phyloP scores from a whole-genome alignment of 2,329 filamentous ascomycete species.

The Fusarium heterosporum region DNA sequence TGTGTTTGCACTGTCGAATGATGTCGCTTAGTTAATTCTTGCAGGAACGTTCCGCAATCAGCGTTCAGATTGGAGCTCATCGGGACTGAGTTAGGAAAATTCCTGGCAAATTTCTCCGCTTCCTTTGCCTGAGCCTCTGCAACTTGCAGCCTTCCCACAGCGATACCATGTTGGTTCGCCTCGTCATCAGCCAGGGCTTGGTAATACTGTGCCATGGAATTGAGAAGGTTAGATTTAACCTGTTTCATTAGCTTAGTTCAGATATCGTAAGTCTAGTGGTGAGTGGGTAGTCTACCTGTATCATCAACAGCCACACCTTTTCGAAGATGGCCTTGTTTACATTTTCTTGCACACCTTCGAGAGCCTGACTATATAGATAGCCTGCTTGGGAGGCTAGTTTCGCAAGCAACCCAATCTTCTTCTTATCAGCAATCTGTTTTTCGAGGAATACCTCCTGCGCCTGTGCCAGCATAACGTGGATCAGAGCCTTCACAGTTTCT shows the following conservation, averaged over 20 bases:
- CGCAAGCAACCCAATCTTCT: conserved; percentile 90
- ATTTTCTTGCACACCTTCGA: conserved; percentile 92
- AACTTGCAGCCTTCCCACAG: conserved; percentile 83
- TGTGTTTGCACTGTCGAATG: conserved; percentile 83
- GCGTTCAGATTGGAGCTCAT: conserved; percentile 84
- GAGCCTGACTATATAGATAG: conserved; percentile 86
- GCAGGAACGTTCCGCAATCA: conserved; percentile 78
- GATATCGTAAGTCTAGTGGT: background rate
- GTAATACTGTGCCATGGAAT: conserved; percentile 90
- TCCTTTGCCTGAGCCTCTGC: conserved; percentile 84
- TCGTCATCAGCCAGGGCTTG: conserved; percentile 93
- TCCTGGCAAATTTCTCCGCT: conserved; percentile 78
- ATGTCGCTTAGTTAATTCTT: conserved; percentile 88
- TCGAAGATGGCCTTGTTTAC: conserved; percentile 92
- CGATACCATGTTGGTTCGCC: conserved; percentile 84
- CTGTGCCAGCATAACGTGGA: conserved; percentile 92
- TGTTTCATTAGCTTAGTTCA: conserved; percentile 49
- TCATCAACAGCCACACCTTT: conserved; percentile 88
- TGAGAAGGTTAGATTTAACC: conserved; percentile 84
- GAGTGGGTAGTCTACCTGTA: conserved; percentile 67
- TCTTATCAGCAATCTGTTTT: conserved; percentile 92
- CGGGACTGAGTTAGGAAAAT: conserved; percentile 83
- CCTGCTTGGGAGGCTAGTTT: conserved; percentile 93
- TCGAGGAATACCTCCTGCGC: conserved; percentile 98
- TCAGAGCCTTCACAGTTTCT: conserved; percentile 95